Conservation (phyloP, 1,284 basidiomycete genomes). For the Moniliella sp. region DNA sequence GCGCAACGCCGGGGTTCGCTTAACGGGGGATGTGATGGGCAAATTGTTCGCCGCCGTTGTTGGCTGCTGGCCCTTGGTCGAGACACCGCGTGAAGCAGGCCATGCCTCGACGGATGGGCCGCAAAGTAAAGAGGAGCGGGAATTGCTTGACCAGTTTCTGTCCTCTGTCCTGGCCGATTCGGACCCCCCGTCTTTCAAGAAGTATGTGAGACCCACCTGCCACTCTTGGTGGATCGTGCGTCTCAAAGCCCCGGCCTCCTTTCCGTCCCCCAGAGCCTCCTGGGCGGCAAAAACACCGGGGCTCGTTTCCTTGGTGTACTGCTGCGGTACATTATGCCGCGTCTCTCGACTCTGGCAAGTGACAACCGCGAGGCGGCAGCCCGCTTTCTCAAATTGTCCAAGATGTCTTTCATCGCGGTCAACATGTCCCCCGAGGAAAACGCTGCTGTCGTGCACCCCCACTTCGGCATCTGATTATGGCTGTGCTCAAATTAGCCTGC, state of each 20-base stretch:
- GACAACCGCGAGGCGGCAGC: constrained; percentile 51
- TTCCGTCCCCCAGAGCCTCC: constrained; percentile 67
- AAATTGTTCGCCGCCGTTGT: constrained; percentile 69
- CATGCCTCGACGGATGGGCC: constrained; percentile 35
- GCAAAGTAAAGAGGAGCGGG: constrained; percentile 53
- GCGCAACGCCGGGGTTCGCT: constrained; percentile 39
- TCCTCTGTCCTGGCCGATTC: constrained; percentile 34
- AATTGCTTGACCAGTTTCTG: constrained; percentile 67
- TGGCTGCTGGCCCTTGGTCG: constrained; percentile 64
- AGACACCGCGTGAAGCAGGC: too few relatives aligned
- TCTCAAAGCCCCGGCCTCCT: constrained; percentile 53
- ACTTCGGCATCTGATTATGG: constrained; percentile 89
- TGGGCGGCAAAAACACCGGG: constrained; percentile 60
- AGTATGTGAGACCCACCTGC: constrained; percentile 20
- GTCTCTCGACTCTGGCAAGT: constrained; percentile 63
- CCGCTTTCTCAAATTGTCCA: constrained; percentile 72
- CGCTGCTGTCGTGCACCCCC: constrained; percentile 73
- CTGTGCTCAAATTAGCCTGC: constrained; percentile 78
- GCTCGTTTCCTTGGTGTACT: constrained; percentile 79
- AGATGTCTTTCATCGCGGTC: constrained; percentile 83
- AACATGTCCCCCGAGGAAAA: constrained; percentile 56
- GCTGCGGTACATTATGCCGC: constrained; percentile 60
- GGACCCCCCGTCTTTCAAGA: constrained; percentile 28
- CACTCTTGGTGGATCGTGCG: constrained; percentile 25
- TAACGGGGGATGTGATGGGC: constrained; percentile 60